These are phyloP conservation scores for Infundibulicybe gibba DNA, from an alignment of 768 basidiomycete genomes.

Conservation along the genomic window DNA sequence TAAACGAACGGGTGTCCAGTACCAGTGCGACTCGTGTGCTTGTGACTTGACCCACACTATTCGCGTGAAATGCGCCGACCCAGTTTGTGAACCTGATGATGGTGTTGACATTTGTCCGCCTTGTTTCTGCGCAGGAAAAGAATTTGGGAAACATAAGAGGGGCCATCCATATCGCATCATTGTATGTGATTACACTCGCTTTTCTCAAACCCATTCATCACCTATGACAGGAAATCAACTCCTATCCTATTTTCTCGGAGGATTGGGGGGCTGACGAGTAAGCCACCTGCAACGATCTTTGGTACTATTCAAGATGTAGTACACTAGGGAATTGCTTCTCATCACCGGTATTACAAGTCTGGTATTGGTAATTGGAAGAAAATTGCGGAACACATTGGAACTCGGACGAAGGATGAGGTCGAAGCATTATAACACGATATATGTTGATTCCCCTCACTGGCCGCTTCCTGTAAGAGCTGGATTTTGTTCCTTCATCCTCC, in stretches of 20 bases:
- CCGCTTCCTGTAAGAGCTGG: conserved; percentile 69
- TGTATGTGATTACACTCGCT: conserved; percentile 40
- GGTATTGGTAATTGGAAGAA: conserved; percentile 98
- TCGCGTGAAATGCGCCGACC: conserved; percentile 93
- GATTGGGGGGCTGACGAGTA: conserved; percentile 99
- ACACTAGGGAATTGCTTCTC: conserved; percentile 75
- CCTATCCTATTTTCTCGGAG: conserved; percentile 90
- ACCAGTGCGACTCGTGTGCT: conserved; percentile 79
- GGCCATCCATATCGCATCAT: conserved; percentile 91
- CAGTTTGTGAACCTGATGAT: conserved; percentile 55
- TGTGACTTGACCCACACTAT: conserved; percentile 95
- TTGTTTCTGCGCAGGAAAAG: conserved; percentile 92
- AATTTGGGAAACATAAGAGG: conserved; percentile 81
- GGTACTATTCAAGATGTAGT: background rate
- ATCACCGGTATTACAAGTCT: conserved; percentile 81
- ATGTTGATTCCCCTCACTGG: conserved; percentile 76
- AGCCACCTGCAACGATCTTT: conserved; percentile 19
- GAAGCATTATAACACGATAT: conserved; percentile 84
- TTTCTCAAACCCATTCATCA: background rate
- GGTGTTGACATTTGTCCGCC: conserved; percentile 92
- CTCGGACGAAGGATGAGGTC: conserved; percentile 90
- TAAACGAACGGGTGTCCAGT: conserved; percentile 79
- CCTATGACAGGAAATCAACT: conserved; percentile 77
- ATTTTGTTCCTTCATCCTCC: conserved; percentile 3
- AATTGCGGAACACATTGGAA: conserved; percentile 92